Base-by-base conservation (phyloP, 2,329 filamentous ascomycete genomes). In the Pseudocercospora fijiensis region DNA sequence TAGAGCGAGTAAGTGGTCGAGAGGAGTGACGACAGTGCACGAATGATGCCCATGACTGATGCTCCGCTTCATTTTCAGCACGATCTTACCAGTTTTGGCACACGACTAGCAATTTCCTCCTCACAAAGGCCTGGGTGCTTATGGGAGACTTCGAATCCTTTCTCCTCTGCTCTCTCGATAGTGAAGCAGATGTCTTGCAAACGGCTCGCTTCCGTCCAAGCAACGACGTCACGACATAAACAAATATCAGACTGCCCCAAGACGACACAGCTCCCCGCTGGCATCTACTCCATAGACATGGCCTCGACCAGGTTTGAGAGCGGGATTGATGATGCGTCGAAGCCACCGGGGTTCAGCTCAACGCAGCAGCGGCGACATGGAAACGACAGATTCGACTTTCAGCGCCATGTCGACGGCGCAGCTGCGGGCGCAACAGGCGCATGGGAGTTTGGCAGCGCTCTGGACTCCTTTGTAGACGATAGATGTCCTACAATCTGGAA, bases 391-490 rank as follows among this genome's bases (percentile, higher is more conserved):
- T 62, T 62, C 37, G 49, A 22, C 33, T 18, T 28, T 6, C 33
- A 56, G 33, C 49, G 30, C 18, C 59, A 45, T 8, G 47, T 45
- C 22, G 59, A 57, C 8, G 24, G 11, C 16, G 26, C 9, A 43
- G 11, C 27, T n/a, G 45, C 52, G 10, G 51, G 13, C 28, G 28
- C n/a, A 33, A 24, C 33, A 16, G 22, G 18, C n/a, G 28, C 26
- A 22, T 67, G 65, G 65, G 61, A 62, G 13, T 33, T 61, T 20
- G 57, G 56, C 18, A 67, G 64, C 51, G 57, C 58, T 26, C n/a
- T 63, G 30, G 67, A 64, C 30, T 72, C 70, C 8, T 71, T 62
- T 47, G 65, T 73, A 20, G 72, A 74, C 63, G 72, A 73, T 62
- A 62, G 70, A 43, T 67, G 66, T 56, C 67, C 69, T 2, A 70